Conservation (phyloP, 208 protist genomes). For the Trypanosoma cruzi region DNA sequence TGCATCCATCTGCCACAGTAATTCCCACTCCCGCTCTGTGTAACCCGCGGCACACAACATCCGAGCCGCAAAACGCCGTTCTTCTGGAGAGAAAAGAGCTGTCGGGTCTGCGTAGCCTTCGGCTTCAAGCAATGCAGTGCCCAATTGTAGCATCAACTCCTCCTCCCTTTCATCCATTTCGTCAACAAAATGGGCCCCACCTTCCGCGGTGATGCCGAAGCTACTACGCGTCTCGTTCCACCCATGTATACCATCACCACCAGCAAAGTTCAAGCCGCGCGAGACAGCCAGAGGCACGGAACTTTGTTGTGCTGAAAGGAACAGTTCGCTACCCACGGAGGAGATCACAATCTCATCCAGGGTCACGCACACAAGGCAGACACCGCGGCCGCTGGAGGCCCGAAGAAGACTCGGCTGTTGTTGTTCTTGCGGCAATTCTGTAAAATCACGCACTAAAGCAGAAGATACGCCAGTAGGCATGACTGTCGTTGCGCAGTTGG, state of each 20-base stretch:
- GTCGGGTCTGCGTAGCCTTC: slow-evolving; percentile 8
- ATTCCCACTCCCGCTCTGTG: slow-evolving; percentile 55
- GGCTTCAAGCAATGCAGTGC: slow-evolving; percentile 26
- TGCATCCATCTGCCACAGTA: slow-evolving; percentile 35
- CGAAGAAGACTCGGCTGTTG: slow-evolving; percentile 13
- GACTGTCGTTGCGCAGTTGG: not conserved
- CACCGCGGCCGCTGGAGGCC: slow-evolving; percentile 23
- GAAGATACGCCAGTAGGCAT: not conserved
- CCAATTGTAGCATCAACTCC: slow-evolving; percentile 38
- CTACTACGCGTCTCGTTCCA: not conserved
- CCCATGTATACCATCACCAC: not conserved
- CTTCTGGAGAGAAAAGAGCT: slow-evolving; percentile 11
- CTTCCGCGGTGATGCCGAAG: slow-evolving; percentile 12
- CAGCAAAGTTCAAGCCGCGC: not conserved
- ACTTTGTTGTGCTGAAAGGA: slow-evolving; percentile 12
- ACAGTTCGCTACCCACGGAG: slow-evolving; percentile 50
- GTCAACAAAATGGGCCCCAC: not conserved
- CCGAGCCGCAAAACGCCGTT: slow-evolving; percentile 36
- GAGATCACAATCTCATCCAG: slow-evolving; percentile 79
- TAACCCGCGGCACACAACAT: slow-evolving; percentile 57
- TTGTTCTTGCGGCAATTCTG: slow-evolving; percentile 2
- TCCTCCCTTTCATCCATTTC: slow-evolving; percentile 13
- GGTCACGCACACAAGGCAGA: slow-evolving; percentile 70
- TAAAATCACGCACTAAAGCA: not conserved
- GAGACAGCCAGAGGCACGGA: not conserved